phyloP scores from a whole-genome alignment of 768 basidiomycete genomes.

The Tremella yokohamensis region DNA sequence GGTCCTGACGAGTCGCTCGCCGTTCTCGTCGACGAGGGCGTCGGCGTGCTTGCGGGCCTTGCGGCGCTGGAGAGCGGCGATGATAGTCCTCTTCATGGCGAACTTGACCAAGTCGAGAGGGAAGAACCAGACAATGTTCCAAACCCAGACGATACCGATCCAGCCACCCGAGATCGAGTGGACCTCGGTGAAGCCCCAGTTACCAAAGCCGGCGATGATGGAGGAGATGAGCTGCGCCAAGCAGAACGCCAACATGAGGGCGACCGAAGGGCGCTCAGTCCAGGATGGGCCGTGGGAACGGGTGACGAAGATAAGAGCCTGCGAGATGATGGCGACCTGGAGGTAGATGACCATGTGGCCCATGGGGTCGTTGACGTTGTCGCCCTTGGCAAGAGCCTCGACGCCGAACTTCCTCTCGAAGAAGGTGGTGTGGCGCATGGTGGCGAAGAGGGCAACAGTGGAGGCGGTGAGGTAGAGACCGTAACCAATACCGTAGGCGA shows the following conservation, averaged over 20 bases:
- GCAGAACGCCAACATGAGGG: slow-evolving; percentile 84
- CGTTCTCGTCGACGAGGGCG: slow-evolving; percentile 57
- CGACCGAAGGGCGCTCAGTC: slow-evolving; percentile 60
- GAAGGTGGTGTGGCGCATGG: slow-evolving; percentile 81
- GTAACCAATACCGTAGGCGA: slow-evolving; percentile 90
- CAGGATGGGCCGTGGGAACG: slow-evolving; percentile 65
- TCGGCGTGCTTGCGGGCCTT: slow-evolving; percentile 38
- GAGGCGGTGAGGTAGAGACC: slow-evolving; percentile 88
- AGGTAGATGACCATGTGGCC: slow-evolving; percentile 52
- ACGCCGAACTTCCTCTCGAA: slow-evolving; percentile 86
- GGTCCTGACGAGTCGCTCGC: slow-evolving; percentile 76
- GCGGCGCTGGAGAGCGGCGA: slow-evolving; percentile 74
- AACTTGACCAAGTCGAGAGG: slow-evolving; percentile 96
- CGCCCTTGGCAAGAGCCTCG: slow-evolving; percentile 84
- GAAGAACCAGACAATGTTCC: slow-evolving; percentile 95
- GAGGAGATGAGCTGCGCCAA: slow-evolving; percentile 90
- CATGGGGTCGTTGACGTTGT: slow-evolving; percentile 54
- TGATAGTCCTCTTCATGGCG: slow-evolving; percentile 88
- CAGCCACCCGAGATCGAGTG: slow-evolving; percentile 77
- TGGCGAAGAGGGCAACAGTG: slow-evolving; percentile 74
- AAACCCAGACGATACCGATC: slow-evolving; percentile 91
- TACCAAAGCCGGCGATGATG: slow-evolving; percentile 87
- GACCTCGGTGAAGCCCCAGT: slow-evolving; percentile 93
- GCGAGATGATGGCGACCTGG: slow-evolving; percentile 92
- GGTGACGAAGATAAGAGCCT: slow-evolving; percentile 94